phyloP scores from a whole-genome alignment of 257 asterid genomes.

The Cordia subcordata region DNA sequence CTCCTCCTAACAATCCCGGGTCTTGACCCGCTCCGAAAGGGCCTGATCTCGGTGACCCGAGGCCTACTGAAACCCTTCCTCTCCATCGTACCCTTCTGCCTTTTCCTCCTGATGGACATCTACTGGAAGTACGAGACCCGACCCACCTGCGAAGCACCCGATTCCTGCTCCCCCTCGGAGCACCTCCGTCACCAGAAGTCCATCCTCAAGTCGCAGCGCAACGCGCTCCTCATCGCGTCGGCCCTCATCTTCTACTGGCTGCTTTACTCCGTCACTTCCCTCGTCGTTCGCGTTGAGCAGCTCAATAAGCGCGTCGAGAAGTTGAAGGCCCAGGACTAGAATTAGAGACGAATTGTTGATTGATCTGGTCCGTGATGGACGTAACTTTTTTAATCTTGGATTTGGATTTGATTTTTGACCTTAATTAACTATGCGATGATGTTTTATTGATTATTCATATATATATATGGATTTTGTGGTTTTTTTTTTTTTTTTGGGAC shows the following conservation, averaged over 20 bases:
- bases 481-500: background rate
- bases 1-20: conserved; percentile 75
- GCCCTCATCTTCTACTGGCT: conserved; percentile 75
- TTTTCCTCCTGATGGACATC: conserved; percentile 65
- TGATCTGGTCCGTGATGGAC: background rate
- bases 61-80: conserved; percentile 66
- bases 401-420: background rate
- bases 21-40: conserved; percentile 64
- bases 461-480: no score
- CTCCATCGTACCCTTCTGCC: conserved; percentile 68
- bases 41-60: conserved; percentile 61
- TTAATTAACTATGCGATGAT: no score
- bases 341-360: background rate
- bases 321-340: conserved; percentile 45
- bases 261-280: conserved; percentile 60
- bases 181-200: conserved; percentile 80
- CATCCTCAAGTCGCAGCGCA: conserved; percentile 73
- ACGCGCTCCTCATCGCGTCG: conserved; percentile 63
- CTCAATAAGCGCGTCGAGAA: conserved; percentile 60
- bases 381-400: no score
- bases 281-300: conserved; percentile 60
- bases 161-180: conserved; percentile 66
- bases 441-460: no score
- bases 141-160: conserved; percentile 51
- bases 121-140: conserved; percentile 84